phyloP scores from a whole-genome alignment of 177 flowering plant species.

The Vitis hybrid region DNA sequence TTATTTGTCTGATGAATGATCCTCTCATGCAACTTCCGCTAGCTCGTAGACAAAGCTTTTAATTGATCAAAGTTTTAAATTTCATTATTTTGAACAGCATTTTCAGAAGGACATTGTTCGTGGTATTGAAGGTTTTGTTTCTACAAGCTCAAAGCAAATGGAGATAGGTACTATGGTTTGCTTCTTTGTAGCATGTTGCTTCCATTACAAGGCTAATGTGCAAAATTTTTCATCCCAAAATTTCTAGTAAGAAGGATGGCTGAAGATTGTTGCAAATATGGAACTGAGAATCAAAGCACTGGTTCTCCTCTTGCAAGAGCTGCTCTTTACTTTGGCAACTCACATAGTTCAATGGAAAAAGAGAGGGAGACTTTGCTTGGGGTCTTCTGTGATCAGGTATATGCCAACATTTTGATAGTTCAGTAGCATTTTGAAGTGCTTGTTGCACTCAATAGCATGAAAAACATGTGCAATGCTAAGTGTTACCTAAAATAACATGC shows the following conservation, averaged over 20 bases:
- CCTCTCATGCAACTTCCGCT: no score
- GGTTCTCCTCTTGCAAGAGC: constrained; percentile 41
- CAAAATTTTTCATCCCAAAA: neutral
- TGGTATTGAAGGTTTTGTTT: constrained; percentile 33
- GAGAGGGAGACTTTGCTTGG: constrained; percentile 46
- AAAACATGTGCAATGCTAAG: no score
- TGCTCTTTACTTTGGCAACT: constrained; percentile 48
- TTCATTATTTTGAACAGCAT: constrained; percentile 25
- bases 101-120: constrained; percentile 41
- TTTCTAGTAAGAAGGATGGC: constrained; percentile 32
- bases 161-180: constrained; percentile 26
- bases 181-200: neutral
- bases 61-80: constrained; percentile 1
- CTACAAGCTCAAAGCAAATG: constrained; percentile 34
- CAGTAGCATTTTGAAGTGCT: neutral
- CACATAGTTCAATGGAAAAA: constrained; percentile 45
- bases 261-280: constrained; percentile 35
- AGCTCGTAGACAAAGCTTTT: neutral
- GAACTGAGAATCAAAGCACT: constrained; percentile 32
- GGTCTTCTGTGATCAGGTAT: constrained; percentile 49
- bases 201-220: neutral
- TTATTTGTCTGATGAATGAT: neutral
- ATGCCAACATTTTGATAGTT: no score
- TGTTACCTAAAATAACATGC: no score
- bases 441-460: no score